phyloP scores from a whole-genome alignment of 306 rosid species.

The Calophaca sinica region DNA sequence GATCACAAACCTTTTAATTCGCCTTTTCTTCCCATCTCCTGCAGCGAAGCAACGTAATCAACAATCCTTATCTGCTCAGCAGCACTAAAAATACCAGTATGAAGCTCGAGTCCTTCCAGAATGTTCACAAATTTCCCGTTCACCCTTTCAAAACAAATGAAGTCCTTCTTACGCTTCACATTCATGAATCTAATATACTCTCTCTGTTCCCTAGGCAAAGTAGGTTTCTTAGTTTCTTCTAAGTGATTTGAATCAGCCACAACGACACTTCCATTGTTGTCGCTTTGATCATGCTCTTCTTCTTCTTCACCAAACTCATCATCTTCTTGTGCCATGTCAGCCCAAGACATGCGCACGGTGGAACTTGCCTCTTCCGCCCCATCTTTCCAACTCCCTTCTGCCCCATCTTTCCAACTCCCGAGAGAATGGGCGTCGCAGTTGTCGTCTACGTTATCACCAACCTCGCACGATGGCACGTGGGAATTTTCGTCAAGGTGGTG shows the following conservation, averaged over 20 bases:
- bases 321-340: conserved; percentile 96
- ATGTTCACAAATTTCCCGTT: conserved; percentile 74
- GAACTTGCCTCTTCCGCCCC: conserved; percentile 51
- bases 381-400: conserved; percentile 41
- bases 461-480: conserved; percentile 26
- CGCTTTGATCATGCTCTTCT: conserved; percentile 34
- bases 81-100: conserved; percentile 81
- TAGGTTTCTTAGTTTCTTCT: conserved; percentile 55
- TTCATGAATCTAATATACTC: conserved; percentile 74
- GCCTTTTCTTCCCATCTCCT: conserved; percentile 79
- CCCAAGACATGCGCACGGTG: conserved; percentile 77
- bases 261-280: conserved; percentile 30
- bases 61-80: conserved; percentile 91
- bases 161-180: conserved; percentile 72
- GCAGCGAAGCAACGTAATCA: conserved; percentile 56
- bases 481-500: conserved; percentile 20
- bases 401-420: conserved; percentile 41
- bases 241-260: not conserved
- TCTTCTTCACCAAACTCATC: conserved; percentile 73
- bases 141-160: conserved; percentile 73
- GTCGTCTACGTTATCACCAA: conserved; percentile 47
- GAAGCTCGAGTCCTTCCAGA: conserved; percentile 93
- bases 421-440: conserved; percentile 61
- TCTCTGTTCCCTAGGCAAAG: conserved; percentile 78
- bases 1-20: conserved; percentile 77